phyloP scores from a whole-genome alignment of 2,329 filamentous ascomycete genomes.

The Colletotrichum spaethianum region DNA sequence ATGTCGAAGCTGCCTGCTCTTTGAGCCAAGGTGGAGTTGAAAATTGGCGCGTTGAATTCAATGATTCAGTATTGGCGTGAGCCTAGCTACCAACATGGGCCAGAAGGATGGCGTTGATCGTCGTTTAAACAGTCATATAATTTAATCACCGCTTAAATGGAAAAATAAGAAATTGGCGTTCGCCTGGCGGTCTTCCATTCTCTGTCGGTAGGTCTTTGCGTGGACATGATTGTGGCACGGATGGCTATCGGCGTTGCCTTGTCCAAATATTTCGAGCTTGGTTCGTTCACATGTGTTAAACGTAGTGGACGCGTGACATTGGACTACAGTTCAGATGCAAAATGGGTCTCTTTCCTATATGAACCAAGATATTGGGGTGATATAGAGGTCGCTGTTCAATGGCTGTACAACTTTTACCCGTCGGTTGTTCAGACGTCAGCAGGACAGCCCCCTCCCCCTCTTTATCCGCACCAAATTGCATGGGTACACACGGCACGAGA shows the following conservation, averaged over 20 bases:
- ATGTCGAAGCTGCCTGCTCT: neutral
- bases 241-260: neutral
- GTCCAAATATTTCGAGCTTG: neutral
- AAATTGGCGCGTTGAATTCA: neutral
- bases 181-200: neutral
- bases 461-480: neutral
- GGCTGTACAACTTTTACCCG: conserved; percentile 32
- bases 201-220: neutral
- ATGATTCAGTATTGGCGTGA: neutral
- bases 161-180: too few relatives aligned
- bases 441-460: too few relatives aligned
- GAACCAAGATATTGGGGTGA: neutral
- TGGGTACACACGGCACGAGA: neutral
- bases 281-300: neutral
- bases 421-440: conserved; percentile 43
- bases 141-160: neutral
- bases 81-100: neutral
- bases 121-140: neutral
- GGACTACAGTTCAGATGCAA: too few relatives aligned
- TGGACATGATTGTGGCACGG: neutral
- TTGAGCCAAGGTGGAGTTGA: too few relatives aligned
- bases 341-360: neutral
- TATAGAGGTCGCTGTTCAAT: neutral
- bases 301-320: neutral
- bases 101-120: neutral